A percentile compares a stretch with the other conserved stretches of the same genome.
These are phyloP conservation scores for Herpetospermum pedunculosum DNA, from an alignment of 306 rosid species.

Conservation along the genomic window DNA sequence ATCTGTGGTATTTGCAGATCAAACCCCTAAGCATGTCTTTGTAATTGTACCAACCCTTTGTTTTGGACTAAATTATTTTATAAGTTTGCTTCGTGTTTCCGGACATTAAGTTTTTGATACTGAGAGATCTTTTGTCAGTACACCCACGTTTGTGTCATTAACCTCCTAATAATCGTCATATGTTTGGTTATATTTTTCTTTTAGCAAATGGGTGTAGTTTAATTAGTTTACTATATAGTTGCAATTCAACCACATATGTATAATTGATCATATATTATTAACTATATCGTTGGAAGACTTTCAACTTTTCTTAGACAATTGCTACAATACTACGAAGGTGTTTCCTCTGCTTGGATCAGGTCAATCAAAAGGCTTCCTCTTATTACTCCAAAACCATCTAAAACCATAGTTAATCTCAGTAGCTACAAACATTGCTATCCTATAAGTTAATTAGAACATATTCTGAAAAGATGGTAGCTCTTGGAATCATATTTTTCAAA, in stretches of 20 bases:
- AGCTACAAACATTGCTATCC: background rate
- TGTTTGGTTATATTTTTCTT: background rate
- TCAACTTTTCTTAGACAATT: no score
- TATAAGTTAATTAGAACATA: background rate
- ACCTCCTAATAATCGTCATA: background rate
- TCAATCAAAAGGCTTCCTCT: background rate
- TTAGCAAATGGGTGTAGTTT: background rate
- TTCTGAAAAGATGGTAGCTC: background rate
- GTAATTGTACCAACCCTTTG: background rate
- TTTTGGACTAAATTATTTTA: background rate
- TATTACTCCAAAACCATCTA: background rate
- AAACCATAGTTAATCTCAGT: background rate
- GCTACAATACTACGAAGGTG: background rate
- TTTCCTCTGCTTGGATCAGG: background rate
- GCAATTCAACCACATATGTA: no score
- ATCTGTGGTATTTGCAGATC: background rate
- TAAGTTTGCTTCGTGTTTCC: background rate
- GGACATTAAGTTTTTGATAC: background rate
- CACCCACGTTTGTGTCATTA: background rate
- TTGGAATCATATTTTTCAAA: background rate
- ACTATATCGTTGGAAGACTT: no score
- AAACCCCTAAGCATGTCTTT: background rate
- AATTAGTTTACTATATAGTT: no score
- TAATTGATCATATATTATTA: no score
- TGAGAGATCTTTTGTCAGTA: background rate